phyloP scores from a whole-genome alignment of 2,329 filamentous ascomycete genomes.

The Sclerotinia trifoliorum region DNA sequence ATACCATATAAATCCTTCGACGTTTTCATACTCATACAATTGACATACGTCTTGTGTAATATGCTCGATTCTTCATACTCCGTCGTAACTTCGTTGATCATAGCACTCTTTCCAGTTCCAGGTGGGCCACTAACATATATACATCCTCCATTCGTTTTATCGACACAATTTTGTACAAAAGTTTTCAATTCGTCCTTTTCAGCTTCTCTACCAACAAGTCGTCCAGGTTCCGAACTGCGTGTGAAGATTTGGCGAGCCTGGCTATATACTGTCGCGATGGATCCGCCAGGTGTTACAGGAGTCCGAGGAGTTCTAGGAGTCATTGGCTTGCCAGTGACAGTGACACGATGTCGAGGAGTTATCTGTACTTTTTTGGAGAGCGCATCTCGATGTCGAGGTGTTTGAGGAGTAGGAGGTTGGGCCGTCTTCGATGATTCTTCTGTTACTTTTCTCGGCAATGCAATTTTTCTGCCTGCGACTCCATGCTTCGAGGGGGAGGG shows the following conservation, averaged over 20 bases:
- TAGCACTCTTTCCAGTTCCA: slow-evolving; percentile 93
- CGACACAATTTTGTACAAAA: slow-evolving; percentile 67
- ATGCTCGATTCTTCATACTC: slow-evolving; percentile 50
- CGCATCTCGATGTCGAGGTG: slow-evolving; percentile 76
- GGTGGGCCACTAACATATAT: slow-evolving; percentile 94
- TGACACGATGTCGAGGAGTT: slow-evolving; percentile 82
- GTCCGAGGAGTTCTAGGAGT: slow-evolving; percentile 79
- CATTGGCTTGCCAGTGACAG: slow-evolving; percentile 70
- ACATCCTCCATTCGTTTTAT: slow-evolving; percentile 67
- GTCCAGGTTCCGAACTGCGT: slow-evolving; percentile 47
- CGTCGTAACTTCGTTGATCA: slow-evolving; percentile 76
- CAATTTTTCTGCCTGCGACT: slow-evolving; percentile 44
- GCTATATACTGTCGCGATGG: slow-evolving; percentile 77
- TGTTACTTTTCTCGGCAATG: slow-evolving; percentile 43
- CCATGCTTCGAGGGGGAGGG: slow-evolving; percentile 50
- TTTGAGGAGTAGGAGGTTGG: slow-evolving; percentile 65
- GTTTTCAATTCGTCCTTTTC: slow-evolving; percentile 61
- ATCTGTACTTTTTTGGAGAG: slow-evolving; percentile 65
- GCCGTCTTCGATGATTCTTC: slow-evolving; percentile 45
- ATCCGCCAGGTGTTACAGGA: slow-evolving; percentile 63
- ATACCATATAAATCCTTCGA: slow-evolving; percentile 82
- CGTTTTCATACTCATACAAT: slow-evolving; percentile 95
- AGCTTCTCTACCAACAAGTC: slow-evolving; percentile 42
- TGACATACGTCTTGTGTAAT: slow-evolving; percentile 76
- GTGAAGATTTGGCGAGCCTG: slow-evolving; percentile 84